phyloP scores from a whole-genome alignment of 345 rosid genomes.

The Raphanus sativus region DNA sequence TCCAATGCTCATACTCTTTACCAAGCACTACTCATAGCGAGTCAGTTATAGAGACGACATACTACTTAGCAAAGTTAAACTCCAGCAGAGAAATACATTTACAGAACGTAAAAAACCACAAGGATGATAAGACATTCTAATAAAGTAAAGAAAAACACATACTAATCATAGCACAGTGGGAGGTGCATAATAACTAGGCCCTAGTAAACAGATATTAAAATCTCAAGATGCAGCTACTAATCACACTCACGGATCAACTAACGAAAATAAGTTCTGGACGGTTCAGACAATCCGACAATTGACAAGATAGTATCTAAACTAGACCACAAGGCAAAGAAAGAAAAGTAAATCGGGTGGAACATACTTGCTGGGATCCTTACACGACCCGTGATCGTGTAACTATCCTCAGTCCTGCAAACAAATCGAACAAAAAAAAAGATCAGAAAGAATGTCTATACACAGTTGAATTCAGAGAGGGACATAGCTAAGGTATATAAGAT shows the following conservation, averaged over 20 bases:
- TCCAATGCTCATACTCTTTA: too few relatives aligned
- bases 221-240: conserved; percentile 6
- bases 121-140: background rate
- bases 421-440: background rate
- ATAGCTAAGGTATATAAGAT: background rate
- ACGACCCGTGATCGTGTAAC: conserved; percentile 73
- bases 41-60: background rate
- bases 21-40: too few relatives aligned
- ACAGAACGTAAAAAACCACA: background rate
- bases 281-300: background rate
- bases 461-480: background rate
- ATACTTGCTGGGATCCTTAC: conserved; percentile 68
- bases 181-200: background rate
- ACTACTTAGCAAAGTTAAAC: background rate
- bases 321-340: background rate
- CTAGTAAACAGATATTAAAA: background rate
- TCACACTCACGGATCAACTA: background rate
- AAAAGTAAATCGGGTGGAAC: background rate
- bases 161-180: background rate
- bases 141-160: background rate
- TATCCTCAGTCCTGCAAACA: conserved; percentile 61
- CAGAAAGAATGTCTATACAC: background rate
- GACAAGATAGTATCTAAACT: background rate
- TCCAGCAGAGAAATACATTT: background rate
- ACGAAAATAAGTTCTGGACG: background rate